These are phyloP conservation scores for Entophlyctis luteolus DNA, from an alignment of 192 early-diverging fungal genomes.

Conservation along the genomic window DNA sequence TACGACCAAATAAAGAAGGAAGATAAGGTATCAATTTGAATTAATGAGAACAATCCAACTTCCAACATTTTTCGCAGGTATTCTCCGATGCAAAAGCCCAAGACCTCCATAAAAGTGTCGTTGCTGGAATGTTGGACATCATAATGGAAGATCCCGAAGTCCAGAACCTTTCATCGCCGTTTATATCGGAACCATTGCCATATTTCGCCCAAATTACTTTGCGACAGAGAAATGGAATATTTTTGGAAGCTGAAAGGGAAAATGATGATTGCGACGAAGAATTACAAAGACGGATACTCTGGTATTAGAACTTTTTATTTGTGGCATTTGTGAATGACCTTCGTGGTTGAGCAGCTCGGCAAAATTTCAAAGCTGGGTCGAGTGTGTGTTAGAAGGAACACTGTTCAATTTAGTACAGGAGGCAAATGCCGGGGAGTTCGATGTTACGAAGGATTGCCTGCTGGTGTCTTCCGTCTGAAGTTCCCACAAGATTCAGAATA, in stretches of 20 bases:
- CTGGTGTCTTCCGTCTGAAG: background rate
- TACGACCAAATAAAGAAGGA: background rate
- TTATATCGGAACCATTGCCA: slow-evolving; percentile 19
- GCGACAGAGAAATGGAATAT: slow-evolving; percentile 21
- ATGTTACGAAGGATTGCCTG: slow-evolving; percentile 44
- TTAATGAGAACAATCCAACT: slow-evolving; percentile 1
- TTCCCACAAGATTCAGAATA: background rate
- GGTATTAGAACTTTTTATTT: background rate
- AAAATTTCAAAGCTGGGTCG: slow-evolving; percentile 46
- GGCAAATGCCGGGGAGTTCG: slow-evolving; percentile 46
- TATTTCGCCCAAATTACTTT: slow-evolving; percentile 36
- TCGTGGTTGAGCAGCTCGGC: background rate
- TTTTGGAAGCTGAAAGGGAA: background rate
- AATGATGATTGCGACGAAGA: background rate
- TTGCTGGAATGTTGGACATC: slow-evolving; percentile 24
- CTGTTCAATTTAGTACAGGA: slow-evolving; percentile 56
- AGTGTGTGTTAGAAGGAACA: slow-evolving; percentile 48
- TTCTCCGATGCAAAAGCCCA: background rate
- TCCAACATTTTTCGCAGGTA: slow-evolving; percentile 8
- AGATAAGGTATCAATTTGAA: background rate
- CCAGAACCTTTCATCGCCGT: slow-evolving; percentile 15
- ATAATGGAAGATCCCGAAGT: slow-evolving; percentile 40
- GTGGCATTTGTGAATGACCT: background rate
- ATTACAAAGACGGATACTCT: background rate
- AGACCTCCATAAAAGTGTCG: background rate